Evolutionary conservation across 805 yeast genomes (phyloP), one percentile per base, ranked within the genome.

Genomic region (Kuraishia molischiana): DNA sequence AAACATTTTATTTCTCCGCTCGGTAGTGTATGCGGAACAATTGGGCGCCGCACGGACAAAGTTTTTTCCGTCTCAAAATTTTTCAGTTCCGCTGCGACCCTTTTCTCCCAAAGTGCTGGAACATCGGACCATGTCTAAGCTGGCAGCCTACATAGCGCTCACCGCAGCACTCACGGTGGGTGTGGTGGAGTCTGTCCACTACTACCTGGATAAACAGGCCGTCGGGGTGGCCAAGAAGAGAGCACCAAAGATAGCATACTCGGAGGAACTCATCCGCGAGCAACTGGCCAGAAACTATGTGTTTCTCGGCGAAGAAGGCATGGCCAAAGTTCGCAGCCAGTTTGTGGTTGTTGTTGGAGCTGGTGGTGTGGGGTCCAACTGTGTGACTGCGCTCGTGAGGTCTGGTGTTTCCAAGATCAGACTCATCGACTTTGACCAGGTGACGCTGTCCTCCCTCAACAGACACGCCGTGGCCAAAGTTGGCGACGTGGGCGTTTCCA

Each of bases 331-430:
- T 14, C 75, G 95, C 38, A 59, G 67, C 10, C 80, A 85, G 51
- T 69, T 74, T 39, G 72, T 89, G 2, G 83, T 86, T 2, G 83
- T 90, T 13, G 78, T 76, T 22, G 98, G 99, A 22, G 92, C 90
- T 14, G 99, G 99, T 41, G 99, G 99, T 41, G 99, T 92, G 30
- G 99, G 99, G 2, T 89, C 97, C 0, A 89, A 96, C 90, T 95
- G 81, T 19, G 79, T 83, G 10, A 81, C 95, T 9, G 85, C 94
- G 83, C 68, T 92, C 40, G 82, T 84, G 2, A 77, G 99, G 50
- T 84, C 95, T 14, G 99, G 99, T 13, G 79, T 89, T 29, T 79
- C 82, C 17, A 72, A 74, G 41, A 56, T 92, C 38, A 72, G 87
- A 47, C 69, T 92, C 40, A 77, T 92, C 38, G 99, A 92, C 59